Evolutionary conservation across 2,329 filamentous ascomycete genomes (phyloP), one percentile per base, ranked within the genome.

Genomic region (Teratosphaeria viscida): DNA sequence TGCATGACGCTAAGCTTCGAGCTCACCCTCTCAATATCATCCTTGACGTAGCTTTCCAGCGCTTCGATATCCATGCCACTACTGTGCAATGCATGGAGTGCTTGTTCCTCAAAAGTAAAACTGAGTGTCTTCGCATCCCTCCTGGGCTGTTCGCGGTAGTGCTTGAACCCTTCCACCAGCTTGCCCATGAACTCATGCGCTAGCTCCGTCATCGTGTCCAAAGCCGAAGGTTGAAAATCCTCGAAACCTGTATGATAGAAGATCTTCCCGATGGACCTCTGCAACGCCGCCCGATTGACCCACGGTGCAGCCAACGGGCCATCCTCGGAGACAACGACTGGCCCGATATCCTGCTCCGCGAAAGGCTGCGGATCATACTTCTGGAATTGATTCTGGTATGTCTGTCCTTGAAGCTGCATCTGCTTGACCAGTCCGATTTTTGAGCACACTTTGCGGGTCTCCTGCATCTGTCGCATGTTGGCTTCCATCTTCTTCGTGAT

Each of bases 401-500:
- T 89, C 88, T 94, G 67, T 8, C 57, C 59, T 34, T 99, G 94
- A 58, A 97, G 85, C 76, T 99, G 94, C 94, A 99, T 99, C 77
- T 99, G 94, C 78, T 97, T 99, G 72, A 99, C 94, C 62, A 99
- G 90, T 55, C 90, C 87, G 72, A 99, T 96, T 76, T 97, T 99
- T 11, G 91, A 91, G 68, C 91, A 95, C 34, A 99, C 82, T 72
- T 96, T 97, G 66, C 94, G 83, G 0, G 94, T 99, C 69, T 97
- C 92, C 73, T 99, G 94, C 81, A 99, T 92, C 71, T 96, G 92
- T 62, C 85, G 85, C 75, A 97, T 90, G 67, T 99, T 99, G 59
- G 85, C 84, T 66, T 96, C 90, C 75, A 99, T 87, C 71, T 87
- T 92, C 66, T 84, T 85, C 1, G 88, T 81, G 39, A 99, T 76